Conservation (phyloP, 2,329 filamentous ascomycete species). For the Thielaviopsis populi region DNA sequence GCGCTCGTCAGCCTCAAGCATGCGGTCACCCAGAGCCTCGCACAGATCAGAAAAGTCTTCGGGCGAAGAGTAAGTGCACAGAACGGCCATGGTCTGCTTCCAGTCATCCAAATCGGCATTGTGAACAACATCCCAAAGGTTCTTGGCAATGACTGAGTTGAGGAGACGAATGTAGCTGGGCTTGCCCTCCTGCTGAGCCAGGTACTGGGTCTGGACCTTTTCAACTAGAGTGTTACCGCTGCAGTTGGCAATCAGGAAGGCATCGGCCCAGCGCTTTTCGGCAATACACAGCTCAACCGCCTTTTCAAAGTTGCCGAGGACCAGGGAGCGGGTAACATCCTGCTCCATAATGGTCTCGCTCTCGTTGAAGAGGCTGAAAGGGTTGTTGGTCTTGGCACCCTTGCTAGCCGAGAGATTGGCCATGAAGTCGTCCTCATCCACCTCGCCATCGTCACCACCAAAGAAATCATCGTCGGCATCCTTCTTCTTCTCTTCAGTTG, state of each 20-base stretch:
- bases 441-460: slow-evolving; percentile 45
- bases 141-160: slow-evolving; percentile 85
- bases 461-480: slow-evolving; percentile 68
- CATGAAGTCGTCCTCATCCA: slow-evolving; percentile 70
- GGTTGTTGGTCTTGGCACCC: slow-evolving; percentile 82
- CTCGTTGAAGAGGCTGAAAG: slow-evolving; percentile 77
- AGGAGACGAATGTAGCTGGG: slow-evolving; percentile 88
- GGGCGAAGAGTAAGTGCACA: slow-evolving; percentile 90
- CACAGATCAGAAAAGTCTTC: slow-evolving; percentile 88
- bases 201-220: slow-evolving; percentile 83
- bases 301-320: slow-evolving; percentile 80
- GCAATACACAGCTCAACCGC: slow-evolving; percentile 79
- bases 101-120: slow-evolving; percentile 86
- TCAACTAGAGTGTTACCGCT: slow-evolving; percentile 86
- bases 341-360: slow-evolving; percentile 75
- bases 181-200: slow-evolving; percentile 64
- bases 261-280: slow-evolving; percentile 83
- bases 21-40: slow-evolving; percentile 81
- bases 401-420: slow-evolving; percentile 75
- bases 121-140: slow-evolving; percentile 94
- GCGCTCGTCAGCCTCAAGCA: slow-evolving; percentile 60
- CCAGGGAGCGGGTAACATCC: slow-evolving; percentile 70
- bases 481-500: slow-evolving; percentile 36
- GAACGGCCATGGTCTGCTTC: slow-evolving; percentile 91
- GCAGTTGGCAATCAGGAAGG: slow-evolving; percentile 95